Conservation (phyloP, 495 filamentous ascomycete species). For the Podospora tetraspora region DNA sequence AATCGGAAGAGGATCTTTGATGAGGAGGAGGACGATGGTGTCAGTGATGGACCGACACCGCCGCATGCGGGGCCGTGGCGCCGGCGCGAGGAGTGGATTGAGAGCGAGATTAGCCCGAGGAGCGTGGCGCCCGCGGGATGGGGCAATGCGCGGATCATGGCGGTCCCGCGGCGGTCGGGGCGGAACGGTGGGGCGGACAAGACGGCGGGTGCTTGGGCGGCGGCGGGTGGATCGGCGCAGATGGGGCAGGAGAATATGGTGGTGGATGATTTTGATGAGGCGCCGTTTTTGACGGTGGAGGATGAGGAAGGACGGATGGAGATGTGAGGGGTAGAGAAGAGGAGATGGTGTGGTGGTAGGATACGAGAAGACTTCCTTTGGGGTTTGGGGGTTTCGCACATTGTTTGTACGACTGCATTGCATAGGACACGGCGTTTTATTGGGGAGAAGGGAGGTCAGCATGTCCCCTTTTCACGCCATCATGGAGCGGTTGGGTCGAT, state of each 20-base stretch:
- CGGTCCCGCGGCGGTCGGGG: constrained; percentile 31
- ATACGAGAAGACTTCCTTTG: background rate
- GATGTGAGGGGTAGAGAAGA: constrained; percentile 16
- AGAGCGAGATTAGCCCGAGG: constrained; percentile 37
- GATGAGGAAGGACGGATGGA: constrained; percentile 19
- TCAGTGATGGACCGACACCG: background rate
- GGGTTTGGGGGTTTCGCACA: background rate
- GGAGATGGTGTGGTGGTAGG: background rate
- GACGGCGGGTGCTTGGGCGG: constrained; percentile 6
- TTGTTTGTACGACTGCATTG: background rate
- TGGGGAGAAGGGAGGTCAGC: background rate
- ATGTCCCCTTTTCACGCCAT: background rate
- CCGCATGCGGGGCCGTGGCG: constrained; percentile 20
- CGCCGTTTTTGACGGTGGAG: constrained; percentile 44
- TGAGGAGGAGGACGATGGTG: constrained; percentile 21
- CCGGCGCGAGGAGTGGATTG: constrained; percentile 24
- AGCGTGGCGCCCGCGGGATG: constrained; percentile 26
- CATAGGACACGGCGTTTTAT: constrained; percentile 9
- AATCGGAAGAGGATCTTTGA: constrained; percentile 38
- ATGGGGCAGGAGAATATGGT: constrained; percentile 37
- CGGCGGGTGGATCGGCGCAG: constrained; percentile 1
- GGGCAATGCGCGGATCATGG: constrained; percentile 32
- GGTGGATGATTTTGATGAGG: constrained; percentile 49
- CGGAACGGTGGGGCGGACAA: constrained; percentile 3
- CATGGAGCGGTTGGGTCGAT: background rate